Percentiles rank a stretch among this genome's conserved stretches.
phyloP scores from a whole-genome alignment of 1,139 yeast genomes.

The Protomyces gravidus region DNA sequence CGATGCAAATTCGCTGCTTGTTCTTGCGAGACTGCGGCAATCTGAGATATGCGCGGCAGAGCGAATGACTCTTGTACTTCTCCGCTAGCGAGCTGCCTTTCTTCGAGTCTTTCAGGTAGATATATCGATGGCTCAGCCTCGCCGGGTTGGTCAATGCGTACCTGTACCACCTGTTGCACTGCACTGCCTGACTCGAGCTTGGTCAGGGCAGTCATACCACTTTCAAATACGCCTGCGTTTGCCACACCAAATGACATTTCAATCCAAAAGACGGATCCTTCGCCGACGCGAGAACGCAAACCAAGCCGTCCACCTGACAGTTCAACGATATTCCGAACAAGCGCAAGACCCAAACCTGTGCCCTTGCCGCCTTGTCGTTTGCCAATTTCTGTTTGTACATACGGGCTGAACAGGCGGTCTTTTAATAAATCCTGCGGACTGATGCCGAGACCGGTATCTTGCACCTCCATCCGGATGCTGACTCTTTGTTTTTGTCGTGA shows the following conservation, averaged over 20 bases:
- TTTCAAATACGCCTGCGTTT: conserved; percentile 3
- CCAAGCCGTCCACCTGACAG: conserved; percentile 26
- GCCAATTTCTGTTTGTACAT: conserved; percentile 27
- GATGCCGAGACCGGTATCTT: conserved; percentile 27
- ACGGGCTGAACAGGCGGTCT: conserved; percentile 22
- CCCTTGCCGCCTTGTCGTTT: conserved; percentile 28
- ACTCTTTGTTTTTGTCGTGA: neutral
- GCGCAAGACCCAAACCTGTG: conserved; percentile 26
- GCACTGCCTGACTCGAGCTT: neutral
- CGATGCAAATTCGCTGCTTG: neutral
- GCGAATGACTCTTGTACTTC: neutral
- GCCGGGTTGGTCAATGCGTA: neutral
- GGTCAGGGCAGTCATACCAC: neutral
- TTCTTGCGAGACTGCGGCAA: neutral
- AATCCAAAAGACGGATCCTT: conserved; percentile 24
- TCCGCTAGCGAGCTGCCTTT: neutral
- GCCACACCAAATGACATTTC: conserved; percentile 21
- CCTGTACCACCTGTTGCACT: neutral
- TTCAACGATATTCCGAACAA: conserved; percentile 25
- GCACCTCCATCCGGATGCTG: conserved; percentile 21
- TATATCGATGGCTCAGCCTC: neutral
- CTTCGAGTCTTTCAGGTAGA: neutral
- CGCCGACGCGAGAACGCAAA: conserved; percentile 10
- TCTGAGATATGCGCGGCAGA: neutral
- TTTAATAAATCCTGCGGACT: conserved; percentile 11